These are phyloP conservation scores for Boletales sp. DNA, from an alignment of 768 basidiomycete species.

Conservation along the genomic window DNA sequence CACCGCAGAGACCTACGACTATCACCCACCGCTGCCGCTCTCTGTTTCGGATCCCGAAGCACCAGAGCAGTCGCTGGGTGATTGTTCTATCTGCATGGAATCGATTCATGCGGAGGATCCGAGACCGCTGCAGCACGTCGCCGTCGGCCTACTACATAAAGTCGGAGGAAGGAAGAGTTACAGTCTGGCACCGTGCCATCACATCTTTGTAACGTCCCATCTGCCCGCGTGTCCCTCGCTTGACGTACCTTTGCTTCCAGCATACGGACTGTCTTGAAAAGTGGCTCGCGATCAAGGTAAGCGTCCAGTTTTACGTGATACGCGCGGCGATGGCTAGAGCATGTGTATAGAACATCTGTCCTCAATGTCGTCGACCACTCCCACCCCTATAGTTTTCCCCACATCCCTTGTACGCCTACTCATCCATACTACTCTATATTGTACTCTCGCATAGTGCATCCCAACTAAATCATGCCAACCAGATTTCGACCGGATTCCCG, in stretches of 20 bases:
- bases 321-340: not conserved
- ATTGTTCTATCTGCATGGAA: conserved; percentile 95
- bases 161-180: conserved; percentile 56
- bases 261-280: conserved; percentile 87
- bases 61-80: conserved; percentile 72
- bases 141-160: conserved; percentile 36
- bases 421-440: conserved; percentile 3
- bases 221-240: not conserved
- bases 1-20: conserved; percentile 66
- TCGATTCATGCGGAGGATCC: conserved; percentile 57
- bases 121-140: conserved; percentile 32
- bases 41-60: conserved; percentile 64
- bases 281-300: conserved; percentile 78
- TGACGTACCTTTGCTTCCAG: conserved; percentile 31
- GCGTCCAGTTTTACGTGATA: not conserved
- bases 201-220: conserved; percentile 68
- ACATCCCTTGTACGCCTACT: conserved; percentile 1
- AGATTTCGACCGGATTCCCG: conserved; percentile 66
- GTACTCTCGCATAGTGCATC: conserved; percentile 10
- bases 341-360: conserved; percentile 72
- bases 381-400: conserved; percentile 57
- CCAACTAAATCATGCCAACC: conserved; percentile 43
- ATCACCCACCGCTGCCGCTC: conserved; percentile 72
- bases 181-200: conserved; percentile 85
- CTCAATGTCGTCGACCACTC: conserved; percentile 81